Percentiles rank a stretch among this genome's conserved stretches.
These are phyloP conservation scores for Schwanniomyces occidentalis DNA, from an alignment of 805 yeast species.

Conservation along the genomic window DNA sequence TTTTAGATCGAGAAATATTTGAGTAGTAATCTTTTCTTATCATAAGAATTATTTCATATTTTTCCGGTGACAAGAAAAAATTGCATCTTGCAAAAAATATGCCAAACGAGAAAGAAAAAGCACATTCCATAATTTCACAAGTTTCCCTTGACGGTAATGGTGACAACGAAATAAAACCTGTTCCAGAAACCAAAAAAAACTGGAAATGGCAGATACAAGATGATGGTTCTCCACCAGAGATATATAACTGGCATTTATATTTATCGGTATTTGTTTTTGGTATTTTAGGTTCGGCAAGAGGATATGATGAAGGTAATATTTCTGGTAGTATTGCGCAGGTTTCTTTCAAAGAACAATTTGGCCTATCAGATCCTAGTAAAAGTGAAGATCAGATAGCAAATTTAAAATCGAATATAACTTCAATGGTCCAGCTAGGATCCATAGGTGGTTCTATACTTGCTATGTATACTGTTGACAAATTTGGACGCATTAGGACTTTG, in stretches of 20 bases:
- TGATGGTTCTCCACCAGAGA: conserved; percentile 42
- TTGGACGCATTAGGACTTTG: conserved; percentile 53
- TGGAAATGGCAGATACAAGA: conserved; percentile 13
- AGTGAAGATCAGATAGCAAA: conserved; percentile 40
- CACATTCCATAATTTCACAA: neutral
- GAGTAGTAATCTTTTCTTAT: no score
- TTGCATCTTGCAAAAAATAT: neutral
- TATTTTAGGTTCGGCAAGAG: conserved; percentile 55
- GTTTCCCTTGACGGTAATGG: neutral
- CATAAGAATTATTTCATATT: no score
- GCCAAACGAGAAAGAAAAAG: neutral
- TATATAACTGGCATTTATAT: conserved; percentile 48
- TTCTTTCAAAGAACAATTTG: conserved; percentile 44
- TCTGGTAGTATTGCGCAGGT: conserved; percentile 46
- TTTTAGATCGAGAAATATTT: no score
- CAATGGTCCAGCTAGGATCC: conserved; percentile 61
- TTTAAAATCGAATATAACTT: conserved; percentile 51
- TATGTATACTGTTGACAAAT: conserved; percentile 46
- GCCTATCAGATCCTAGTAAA: conserved; percentile 41
- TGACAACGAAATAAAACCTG: neutral
- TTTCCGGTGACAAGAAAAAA: neutral
- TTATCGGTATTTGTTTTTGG: conserved; percentile 52
- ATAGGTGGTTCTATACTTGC: conserved; percentile 55
- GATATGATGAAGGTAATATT: conserved; percentile 56
- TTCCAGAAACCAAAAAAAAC: conserved; percentile 3